Evolutionary conservation across 768 basidiomycete genomes (phyloP), one percentile per base, ranked within the genome.

Genomic region (Termitomyces titanicus): DNA sequence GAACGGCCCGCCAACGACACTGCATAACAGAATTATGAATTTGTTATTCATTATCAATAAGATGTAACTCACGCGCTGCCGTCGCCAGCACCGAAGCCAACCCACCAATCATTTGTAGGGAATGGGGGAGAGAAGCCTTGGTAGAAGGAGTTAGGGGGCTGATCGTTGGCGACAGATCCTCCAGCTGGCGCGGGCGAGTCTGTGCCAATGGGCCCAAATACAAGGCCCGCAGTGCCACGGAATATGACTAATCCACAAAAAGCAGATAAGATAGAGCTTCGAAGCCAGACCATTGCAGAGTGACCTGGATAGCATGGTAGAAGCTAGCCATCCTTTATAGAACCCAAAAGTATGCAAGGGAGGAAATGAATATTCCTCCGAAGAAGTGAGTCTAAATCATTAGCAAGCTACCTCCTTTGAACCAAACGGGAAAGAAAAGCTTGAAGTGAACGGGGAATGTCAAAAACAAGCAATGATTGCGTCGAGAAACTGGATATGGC

Each of bases 41-140:
- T 45, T n/a, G 22, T 18, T 25, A 10, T 3, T 53, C 44, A 51
- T 3, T 6, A 22, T 3, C 10, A 9, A 29, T 20, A 31, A 53
- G 17, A 20, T 20, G 13, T 15, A 20, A 61, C 66, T 55, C 57
- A 65, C 66, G 56, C 60, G 55, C 56, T 61, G 38, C 58, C 66
- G 22, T 60, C 63, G 39, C 61, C 62, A 5, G 70, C 69, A 27
- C 64, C 70, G 54, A 64, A 72, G 31, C 67, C 71, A 4, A 66
- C 61, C 71, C 71, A 72, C 71, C 71, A 72, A 51, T 67, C 67
- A 33, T 70, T 70, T 9, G 71, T 72, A 25, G 71, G 71, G 47
- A 65, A 72, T 1, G 71, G 70, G 25, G 70, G 69, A 38, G 63
- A 59, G 53, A 63, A 69, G 31, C 66, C 70, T 47, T 68, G 68